Base-by-base conservation (phyloP, 2,329 filamentous ascomycete species). In the Penicillium sp. region DNA sequence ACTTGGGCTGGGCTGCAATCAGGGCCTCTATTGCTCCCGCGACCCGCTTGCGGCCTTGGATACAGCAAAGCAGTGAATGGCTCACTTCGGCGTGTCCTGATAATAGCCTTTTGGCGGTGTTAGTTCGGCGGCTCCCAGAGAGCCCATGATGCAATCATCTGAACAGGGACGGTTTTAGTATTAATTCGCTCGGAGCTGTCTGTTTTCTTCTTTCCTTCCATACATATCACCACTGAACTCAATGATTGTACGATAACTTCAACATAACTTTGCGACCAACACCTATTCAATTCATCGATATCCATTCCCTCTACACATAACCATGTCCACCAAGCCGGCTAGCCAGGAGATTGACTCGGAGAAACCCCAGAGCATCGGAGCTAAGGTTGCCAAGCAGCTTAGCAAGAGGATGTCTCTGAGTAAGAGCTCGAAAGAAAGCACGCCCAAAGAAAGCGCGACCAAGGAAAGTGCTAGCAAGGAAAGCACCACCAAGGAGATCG, bases 101-200 rank as follows among this genome's bases (percentile, higher is more conserved):
- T 35, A 43, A 25, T 29, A 27, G 27, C 38, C 38, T 42, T 46
- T 42, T 20, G 32, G 46, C 12, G 28, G 18, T 15, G 7, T 20
- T 35, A 10, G 15, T 12, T 50, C 44, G 46, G 53, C 10, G 49
- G 31, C 10, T n/a, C 53, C 41, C 44, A 59, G 23, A 4, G 8
- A 46, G 6, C 42, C 40, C 43, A 60, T 61, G 59, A 61, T 61
- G 59, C 56, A 60, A 61, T 53, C 27, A 23, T 13, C 37, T 41
- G 24, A 29, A 32, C 23, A 9, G 27, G 23, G 15, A 23, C 42
- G 27, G 29, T 40, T 42, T 39, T 29, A 40, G 52, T 54, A 49
- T 50, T 60, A 57, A 58, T 49, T 46, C 3, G 27, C 44, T 5
- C n/a, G 15, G 18, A n/a, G 29, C 46, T 51, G 28, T 35, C 2